A percentile compares a stretch with the other conserved stretches of the same genome.
phyloP scores from a whole-genome alignment of 768 basidiomycete species.

The Mycena latifolia region DNA sequence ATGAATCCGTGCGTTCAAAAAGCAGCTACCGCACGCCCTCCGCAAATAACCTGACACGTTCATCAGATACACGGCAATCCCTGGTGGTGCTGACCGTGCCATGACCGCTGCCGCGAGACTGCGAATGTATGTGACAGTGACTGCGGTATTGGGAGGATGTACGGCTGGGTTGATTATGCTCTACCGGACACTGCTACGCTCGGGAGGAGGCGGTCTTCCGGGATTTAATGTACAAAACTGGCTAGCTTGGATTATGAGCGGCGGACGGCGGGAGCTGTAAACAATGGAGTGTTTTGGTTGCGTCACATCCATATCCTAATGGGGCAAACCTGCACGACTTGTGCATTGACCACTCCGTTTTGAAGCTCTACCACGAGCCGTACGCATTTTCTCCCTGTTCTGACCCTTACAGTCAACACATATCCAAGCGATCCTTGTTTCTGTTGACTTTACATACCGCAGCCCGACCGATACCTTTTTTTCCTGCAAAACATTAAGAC shows the following conservation, averaged over 20 bases:
- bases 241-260: conserved; percentile 73
- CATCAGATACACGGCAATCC: conserved; percentile 72
- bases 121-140: conserved; percentile 78
- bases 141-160: conserved; percentile 79
- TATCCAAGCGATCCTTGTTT: conserved; percentile 19
- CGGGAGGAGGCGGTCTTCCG: conserved; percentile 65
- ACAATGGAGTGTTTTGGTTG: background rate
- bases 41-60: conserved; percentile 38
- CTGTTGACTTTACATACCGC: conserved; percentile 20
- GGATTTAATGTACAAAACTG: conserved; percentile 68
- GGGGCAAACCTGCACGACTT: no score
- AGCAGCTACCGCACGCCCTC: conserved; percentile 10
- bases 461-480: conserved; percentile 20
- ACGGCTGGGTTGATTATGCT: conserved; percentile 79
- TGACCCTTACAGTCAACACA: conserved; percentile 27
- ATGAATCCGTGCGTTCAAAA: conserved; percentile 81
- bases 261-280: conserved; percentile 59
- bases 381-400: conserved; percentile 25
- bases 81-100: conserved; percentile 87
- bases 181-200: conserved; percentile 75
- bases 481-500: conserved; percentile 18
- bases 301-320: conserved; percentile 21
- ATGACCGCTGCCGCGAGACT: conserved; percentile 77
- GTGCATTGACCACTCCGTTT: conserved; percentile 29
- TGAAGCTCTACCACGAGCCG: conserved; percentile 30